Evolutionary conservation across 768 basidiomycete species (phyloP).

Genomic region (Suillus clintonianus): DNA sequence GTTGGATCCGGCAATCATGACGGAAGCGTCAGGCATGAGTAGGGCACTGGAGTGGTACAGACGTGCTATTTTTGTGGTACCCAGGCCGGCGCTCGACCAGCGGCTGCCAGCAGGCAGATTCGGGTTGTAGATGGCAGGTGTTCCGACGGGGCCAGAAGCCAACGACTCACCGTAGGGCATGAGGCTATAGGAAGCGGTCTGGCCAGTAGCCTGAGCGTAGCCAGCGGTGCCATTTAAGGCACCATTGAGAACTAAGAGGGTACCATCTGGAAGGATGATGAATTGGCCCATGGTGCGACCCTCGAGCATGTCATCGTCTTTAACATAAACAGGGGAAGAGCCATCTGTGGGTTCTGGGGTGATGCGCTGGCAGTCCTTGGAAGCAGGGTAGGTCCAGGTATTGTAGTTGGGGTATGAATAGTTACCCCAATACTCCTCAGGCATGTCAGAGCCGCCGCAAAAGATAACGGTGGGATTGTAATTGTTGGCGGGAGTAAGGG

Average conservation of each 20-base stretch:
- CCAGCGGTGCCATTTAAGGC: constrained; percentile 87
- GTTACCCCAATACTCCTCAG: constrained; percentile 71
- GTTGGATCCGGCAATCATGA: constrained; percentile 90
- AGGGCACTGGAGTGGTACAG: constrained; percentile 92
- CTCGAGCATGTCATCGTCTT: constrained; percentile 76
- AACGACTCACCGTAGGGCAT: constrained; percentile 78
- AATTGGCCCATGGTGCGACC: constrained; percentile 92
- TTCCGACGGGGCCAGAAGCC: constrained; percentile 76
- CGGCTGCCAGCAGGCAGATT: constrained; percentile 67
- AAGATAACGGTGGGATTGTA: constrained; percentile 85
- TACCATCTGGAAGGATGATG: constrained; percentile 78
- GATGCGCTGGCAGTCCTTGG: constrained; percentile 76
- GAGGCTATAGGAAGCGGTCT: constrained; percentile 38
- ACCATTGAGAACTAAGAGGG: constrained; percentile 81
- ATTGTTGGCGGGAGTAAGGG: constrained; percentile 86
- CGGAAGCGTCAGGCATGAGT: constrained; percentile 84
- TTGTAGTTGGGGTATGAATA: constrained; percentile 73
- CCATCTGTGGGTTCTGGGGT: constrained; percentile 83
- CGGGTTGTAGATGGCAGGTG: constrained; percentile 85
- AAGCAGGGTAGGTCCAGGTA: constrained; percentile 72
- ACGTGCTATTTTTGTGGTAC: constrained; percentile 65
- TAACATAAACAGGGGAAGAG: constrained; percentile 55
- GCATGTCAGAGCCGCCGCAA: constrained; percentile 87
- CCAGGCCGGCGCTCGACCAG: constrained; percentile 71
- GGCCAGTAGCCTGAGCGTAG: constrained; percentile 61